phyloP scores from a whole-genome alignment of 176 grass and related monocot genomes.

The Oryza glumipatula region DNA sequence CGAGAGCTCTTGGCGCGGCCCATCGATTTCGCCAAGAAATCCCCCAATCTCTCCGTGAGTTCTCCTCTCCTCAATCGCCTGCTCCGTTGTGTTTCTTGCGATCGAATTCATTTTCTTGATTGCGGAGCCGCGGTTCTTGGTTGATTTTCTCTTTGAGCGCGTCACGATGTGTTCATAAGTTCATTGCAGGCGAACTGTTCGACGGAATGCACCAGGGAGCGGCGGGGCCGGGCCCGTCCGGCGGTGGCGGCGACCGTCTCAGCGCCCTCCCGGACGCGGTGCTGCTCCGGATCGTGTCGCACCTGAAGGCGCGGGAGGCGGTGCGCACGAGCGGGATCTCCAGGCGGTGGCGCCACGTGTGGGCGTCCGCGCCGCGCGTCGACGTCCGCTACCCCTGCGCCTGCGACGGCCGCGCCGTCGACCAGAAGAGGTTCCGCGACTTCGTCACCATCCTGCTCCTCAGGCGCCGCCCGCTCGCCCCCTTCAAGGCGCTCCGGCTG shows the following conservation, averaged over 20 bases:
- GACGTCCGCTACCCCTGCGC: slow-evolving; percentile 32
- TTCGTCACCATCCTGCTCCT: slow-evolving; percentile 16
- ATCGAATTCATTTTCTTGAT: too few species aligned
- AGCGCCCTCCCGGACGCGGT: neutral
- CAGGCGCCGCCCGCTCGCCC: neutral
- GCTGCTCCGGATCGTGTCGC: neutral
- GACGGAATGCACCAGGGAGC: slow-evolving; percentile 24
- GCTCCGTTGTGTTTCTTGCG: too few species aligned
- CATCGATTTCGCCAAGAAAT: too few species aligned
- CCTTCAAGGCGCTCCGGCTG: slow-evolving; percentile 22
- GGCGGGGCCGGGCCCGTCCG: neutral
- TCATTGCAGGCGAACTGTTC: slow-evolving; percentile 26
- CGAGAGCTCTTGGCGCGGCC: too few species aligned
- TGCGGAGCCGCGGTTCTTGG: too few species aligned
- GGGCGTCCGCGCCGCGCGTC: slow-evolving; percentile 16
- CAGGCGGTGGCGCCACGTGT: slow-evolving; percentile 2
- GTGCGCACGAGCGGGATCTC: slow-evolving; percentile 27
- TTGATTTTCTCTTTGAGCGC: too few species aligned
- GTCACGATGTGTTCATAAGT: too few species aligned
- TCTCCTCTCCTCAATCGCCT: too few species aligned
- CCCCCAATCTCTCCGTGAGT: too few species aligned
- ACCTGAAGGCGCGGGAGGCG: slow-evolving; percentile 43
- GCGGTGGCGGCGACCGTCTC: neutral
- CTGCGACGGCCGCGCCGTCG: neutral
- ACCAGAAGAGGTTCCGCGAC: neutral